Evolutionary conservation across 495 filamentous ascomycete species (phyloP), one percentile per base, ranked within the genome.

Genomic region (Aspergillus heteromorphus): DNA sequence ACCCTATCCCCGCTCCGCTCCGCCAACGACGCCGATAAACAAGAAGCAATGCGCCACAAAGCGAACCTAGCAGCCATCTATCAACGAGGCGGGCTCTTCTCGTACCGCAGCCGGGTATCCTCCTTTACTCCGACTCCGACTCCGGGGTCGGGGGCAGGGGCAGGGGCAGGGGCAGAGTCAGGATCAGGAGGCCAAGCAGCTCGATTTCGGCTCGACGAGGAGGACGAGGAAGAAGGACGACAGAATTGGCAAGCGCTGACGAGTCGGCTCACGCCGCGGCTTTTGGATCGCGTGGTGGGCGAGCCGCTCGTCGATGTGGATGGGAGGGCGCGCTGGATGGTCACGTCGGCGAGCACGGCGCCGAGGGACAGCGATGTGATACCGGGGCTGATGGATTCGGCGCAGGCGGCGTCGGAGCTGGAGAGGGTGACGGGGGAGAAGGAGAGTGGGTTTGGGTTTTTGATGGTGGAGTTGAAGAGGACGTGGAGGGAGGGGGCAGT

Each of bases 401-500:
- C 40, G 0, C 58, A 61, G 19, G 59, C 21, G 2, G 14, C 31
- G 20, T 47, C 55, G 1, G 63, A 40, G 25, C 8, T 42, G 19
- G 40, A 17, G 51, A 45, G 1, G 18, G 47, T 40, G 1, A 52
- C 19, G 9, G 54, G 48, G 13, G 67, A 65, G 27, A 54, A 69
- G 20, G 79, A 80, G 55, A 63, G 65, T 25, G 73, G 75, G 29
- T 65, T 82, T 31, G 65, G 63, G 0, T 74, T 79, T 23, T 62
- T 82, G 19, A 73, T 73, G 0, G 64, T 82, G 38, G 75, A 82
- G 53, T 53, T 82, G 18, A 80, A 76, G 63, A 65, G 75, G 54
- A 91, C 88, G 1, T 92, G 88, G 81, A 76, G 83, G 40, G 76
- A 81, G 34, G 81, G 80, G 0, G 83, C 85, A 6, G 76, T 86